A percentile compares a stretch with the other conserved stretches of the same genome.
Evolutionary conservation across 345 rosid species (phyloP).

Genomic region (Brassica juncea): DNA sequence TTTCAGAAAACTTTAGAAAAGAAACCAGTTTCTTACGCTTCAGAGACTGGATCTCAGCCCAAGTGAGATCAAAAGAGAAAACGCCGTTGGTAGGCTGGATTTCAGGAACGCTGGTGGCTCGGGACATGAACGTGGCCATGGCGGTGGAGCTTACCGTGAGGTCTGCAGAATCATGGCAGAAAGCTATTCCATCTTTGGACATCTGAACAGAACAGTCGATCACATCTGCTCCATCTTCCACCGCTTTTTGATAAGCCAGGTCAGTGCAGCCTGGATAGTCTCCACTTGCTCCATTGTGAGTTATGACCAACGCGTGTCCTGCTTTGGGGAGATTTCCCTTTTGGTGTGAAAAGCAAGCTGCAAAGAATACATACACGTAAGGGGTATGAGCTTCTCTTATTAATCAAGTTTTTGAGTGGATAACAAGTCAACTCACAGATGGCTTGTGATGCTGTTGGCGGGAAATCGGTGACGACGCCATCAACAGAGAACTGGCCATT

Average conservation of each 20-base stretch:
- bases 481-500: not conserved
- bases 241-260: not conserved
- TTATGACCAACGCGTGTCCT: not conserved
- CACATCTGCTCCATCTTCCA: not conserved
- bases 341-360: not conserved
- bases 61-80: not conserved
- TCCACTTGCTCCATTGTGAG: constrained; percentile 1
- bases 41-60: not conserved
- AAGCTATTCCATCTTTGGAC: not conserved
- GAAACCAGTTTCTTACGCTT: not conserved
- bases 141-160: not conserved
- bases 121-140: not conserved
- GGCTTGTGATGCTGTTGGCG: constrained; percentile 1
- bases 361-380: not conserved
- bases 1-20: not conserved
- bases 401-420: not conserved
- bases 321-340: not conserved
- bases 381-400: not conserved
- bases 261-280: not conserved
- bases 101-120: not conserved
- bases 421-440: not conserved
- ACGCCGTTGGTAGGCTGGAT: not conserved
- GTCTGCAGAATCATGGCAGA: not conserved
- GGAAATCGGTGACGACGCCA: not conserved
- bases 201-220: constrained; percentile 1